Conservation (phyloP, 1,284 basidiomycete species). For the Trichosporon ovoides region DNA sequence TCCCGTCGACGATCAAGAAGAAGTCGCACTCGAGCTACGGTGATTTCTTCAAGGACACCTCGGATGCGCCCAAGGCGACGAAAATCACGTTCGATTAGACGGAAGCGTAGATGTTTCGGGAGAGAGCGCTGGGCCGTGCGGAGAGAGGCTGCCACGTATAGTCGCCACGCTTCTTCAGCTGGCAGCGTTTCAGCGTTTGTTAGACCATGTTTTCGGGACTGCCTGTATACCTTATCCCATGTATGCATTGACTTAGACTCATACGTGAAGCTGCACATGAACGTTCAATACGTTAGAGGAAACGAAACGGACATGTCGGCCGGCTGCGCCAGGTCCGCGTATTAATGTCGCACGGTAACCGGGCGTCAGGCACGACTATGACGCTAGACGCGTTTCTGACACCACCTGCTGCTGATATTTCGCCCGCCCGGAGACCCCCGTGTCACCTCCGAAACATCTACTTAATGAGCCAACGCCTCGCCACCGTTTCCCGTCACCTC, state of each 20-base stretch:
- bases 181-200: not conserved
- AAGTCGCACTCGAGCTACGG: constrained; percentile 57
- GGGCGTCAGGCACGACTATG: not conserved
- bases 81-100: constrained; percentile 73
- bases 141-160: not conserved
- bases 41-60: constrained; percentile 76
- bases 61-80: constrained; percentile 68
- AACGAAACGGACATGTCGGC: not conserved
- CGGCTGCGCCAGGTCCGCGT: not conserved
- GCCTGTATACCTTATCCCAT: constrained; percentile 3
- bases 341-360: not conserved
- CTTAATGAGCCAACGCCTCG: not conserved
- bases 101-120: not conserved
- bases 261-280: too few relatives aligned
- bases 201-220: constrained; percentile 2
- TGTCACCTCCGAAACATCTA: not conserved
- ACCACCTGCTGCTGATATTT: not conserved
- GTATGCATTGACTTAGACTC: constrained; percentile 1
- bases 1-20: constrained; percentile 97
- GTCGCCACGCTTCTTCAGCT: not conserved
- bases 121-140: not conserved
- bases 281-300: not conserved
- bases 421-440: not conserved
- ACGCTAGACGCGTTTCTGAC: not conserved
- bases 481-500: not conserved